Evolutionary conservation across 352 stramenopile species (phyloP).

Genomic region (Hyaloperonospora brassicae): DNA sequence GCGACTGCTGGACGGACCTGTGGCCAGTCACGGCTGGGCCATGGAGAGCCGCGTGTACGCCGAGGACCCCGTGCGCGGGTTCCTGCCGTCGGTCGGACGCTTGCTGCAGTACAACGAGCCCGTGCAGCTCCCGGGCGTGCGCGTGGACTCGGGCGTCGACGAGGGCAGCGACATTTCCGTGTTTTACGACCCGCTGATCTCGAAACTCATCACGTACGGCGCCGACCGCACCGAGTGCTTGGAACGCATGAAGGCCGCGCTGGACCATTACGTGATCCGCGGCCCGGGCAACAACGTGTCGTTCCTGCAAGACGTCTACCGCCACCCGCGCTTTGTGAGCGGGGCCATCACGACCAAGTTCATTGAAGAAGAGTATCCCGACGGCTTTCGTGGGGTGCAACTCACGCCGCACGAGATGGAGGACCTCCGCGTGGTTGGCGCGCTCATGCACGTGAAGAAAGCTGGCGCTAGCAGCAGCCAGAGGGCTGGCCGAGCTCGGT

Average conservation of each 20-base stretch:
- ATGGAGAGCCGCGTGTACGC: slow-evolving; percentile 95
- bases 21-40: slow-evolving; percentile 65
- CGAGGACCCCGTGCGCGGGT: slow-evolving; percentile 92
- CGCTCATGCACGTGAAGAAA: slow-evolving; percentile 65
- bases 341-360: slow-evolving; percentile 97
- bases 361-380: slow-evolving; percentile 93
- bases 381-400: slow-evolving; percentile 87
- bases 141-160: slow-evolving; percentile 89
- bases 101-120: slow-evolving; percentile 92
- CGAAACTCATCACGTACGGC: slow-evolving; percentile 89
- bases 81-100: slow-evolving; percentile 92
- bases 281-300: slow-evolving; percentile 92
- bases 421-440: slow-evolving; percentile 68
- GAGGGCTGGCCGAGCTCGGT: slow-evolving; percentile 27
- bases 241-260: slow-evolving; percentile 71
- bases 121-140: slow-evolving; percentile 51
- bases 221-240: slow-evolving; percentile 78
- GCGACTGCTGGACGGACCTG: slow-evolving; percentile 54
- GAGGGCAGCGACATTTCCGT: slow-evolving; percentile 91
- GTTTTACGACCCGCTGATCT: slow-evolving; percentile 96
- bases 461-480: slow-evolving; percentile 24
- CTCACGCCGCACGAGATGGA: slow-evolving; percentile 50
- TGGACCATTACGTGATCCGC: slow-evolving; percentile 93
- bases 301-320: slow-evolving; percentile 90
- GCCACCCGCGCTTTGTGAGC: slow-evolving; percentile 83